Evolutionary conservation across 345 rosid genomes (phyloP).

Genomic region (Chamaenerion angustifolium): DNA sequence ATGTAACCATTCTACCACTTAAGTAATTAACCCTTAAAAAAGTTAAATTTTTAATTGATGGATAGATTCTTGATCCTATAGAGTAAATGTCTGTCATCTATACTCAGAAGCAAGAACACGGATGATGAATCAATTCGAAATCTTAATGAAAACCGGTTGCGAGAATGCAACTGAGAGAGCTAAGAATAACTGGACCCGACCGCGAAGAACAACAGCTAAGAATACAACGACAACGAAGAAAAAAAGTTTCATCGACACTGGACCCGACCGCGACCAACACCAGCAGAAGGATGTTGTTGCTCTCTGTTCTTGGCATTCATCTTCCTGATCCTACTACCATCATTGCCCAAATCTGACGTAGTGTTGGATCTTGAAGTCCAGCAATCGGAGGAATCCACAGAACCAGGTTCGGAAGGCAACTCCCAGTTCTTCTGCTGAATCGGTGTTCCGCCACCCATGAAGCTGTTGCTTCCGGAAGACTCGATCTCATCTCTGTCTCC

Average conservation of each 20-base stretch:
- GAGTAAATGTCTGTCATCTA: no score
- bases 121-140: no score
- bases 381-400: constrained; percentile 66
- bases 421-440: constrained; percentile 36
- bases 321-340: constrained; percentile 17
- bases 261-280: constrained; percentile 28
- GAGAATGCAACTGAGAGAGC: constrained; percentile 24
- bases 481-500: constrained; percentile 68
- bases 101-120: no score
- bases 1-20: no score
- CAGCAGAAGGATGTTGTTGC: constrained; percentile 10
- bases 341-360: constrained; percentile 23
- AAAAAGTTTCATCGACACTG: constrained; percentile 8
- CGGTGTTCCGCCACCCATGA: constrained; percentile 24
- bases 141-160: constrained; percentile 10
- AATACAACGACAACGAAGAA: constrained; percentile 19
- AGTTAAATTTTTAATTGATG: no score
- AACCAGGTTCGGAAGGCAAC: constrained; percentile 58
- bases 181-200: no score
- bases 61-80: no score
- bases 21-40: no score
- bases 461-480: constrained; percentile 89
- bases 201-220: neutral
- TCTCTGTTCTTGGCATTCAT: constrained; percentile 25
- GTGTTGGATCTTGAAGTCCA: constrained; percentile 39